Conservation (phyloP, 345 rosid species). For the Eucalyptus shirleyi region DNA sequence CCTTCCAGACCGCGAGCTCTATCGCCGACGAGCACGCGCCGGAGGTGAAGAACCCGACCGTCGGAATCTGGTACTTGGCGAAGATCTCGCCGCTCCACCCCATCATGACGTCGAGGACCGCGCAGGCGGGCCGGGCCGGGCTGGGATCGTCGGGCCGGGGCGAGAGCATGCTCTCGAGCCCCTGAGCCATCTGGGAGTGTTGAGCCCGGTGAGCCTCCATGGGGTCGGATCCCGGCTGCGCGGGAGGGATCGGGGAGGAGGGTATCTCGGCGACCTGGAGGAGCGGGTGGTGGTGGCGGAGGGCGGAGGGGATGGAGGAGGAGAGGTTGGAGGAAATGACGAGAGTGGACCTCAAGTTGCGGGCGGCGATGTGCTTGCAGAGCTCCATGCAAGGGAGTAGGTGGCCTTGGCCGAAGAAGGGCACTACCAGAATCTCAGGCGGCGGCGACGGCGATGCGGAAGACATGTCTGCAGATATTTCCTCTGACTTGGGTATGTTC, state of each 20-base stretch:
- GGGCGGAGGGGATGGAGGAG: constrained; percentile 3
- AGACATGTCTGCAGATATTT: not conserved
- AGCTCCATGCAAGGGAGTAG: constrained; percentile 17
- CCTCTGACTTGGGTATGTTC: not conserved
- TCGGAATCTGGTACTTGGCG: constrained; percentile 1
- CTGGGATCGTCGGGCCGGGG: not conserved
- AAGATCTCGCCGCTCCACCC: constrained; percentile 5
- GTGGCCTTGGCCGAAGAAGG: constrained; percentile 14
- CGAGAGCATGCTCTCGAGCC: not conserved
- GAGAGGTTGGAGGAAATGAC: constrained; percentile 8
- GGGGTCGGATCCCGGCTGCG: not conserved
- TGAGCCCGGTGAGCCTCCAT: not conserved
- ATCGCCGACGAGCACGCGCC: constrained; percentile 17
- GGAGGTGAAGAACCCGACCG: constrained; percentile 15
- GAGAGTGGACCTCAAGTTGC: not conserved
- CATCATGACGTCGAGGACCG: not conserved
- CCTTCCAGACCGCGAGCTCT: constrained; percentile 13
- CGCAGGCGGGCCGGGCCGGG: not conserved
- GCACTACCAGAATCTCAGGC: constrained; percentile 6
- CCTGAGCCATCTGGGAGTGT: not conserved
- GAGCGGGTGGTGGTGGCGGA: not conserved
- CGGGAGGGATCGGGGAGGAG: not conserved
- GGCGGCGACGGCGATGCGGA: not conserved
- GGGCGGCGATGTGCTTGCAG: constrained; percentile 3
- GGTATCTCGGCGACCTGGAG: not conserved